phyloP scores from a whole-genome alignment of 106 monocot species.

The Acorus gramineus region DNA sequence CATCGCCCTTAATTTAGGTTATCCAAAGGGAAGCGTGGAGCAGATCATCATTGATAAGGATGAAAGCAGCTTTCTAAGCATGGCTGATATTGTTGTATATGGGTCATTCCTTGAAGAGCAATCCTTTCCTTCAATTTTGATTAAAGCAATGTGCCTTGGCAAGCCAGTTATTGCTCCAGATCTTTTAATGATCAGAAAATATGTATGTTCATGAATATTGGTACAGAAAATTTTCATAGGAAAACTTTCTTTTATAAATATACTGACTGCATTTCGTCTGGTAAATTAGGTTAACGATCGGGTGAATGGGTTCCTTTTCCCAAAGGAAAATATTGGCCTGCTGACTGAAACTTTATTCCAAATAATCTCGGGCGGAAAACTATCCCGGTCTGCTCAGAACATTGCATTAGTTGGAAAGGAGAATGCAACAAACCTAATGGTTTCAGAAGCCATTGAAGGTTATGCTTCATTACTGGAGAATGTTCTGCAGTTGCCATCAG shows the following conservation, averaged over 20 bases:
- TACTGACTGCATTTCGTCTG: conserved; percentile 7
- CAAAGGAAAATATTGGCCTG: conserved; percentile 50
- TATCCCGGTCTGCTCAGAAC: conserved; percentile 43
- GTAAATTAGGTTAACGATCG: conserved; percentile 50
- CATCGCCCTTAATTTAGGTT: conserved; percentile 42
- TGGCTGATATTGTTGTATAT: conserved; percentile 79
- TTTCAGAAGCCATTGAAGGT: conserved; percentile 59
- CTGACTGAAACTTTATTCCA: conserved; percentile 37
- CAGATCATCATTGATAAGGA: conserved; percentile 32
- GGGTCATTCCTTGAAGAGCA: conserved; percentile 93
- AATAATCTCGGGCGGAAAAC: conserved; percentile 43
- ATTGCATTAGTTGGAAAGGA: conserved; percentile 49
- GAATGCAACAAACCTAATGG: conserved; percentile 68
- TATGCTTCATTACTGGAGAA: conserved; percentile 70
- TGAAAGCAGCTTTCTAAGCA: conserved; percentile 34
- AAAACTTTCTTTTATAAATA: conserved; percentile 4
- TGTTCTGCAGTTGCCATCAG: conserved; percentile 68
- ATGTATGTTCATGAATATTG: conserved; percentile 67
- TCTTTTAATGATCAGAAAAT: conserved; percentile 60
- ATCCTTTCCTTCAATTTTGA: conserved; percentile 63
- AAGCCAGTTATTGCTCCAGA: conserved; percentile 84
- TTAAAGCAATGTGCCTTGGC: conserved; percentile 76
- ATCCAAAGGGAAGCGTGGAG: conserved; percentile 30
- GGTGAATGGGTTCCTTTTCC: conserved; percentile 65
- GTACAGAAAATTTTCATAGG: neutral